Evolutionary conservation across 768 basidiomycete species (phyloP), one percentile per base, ranked within the genome.

Genomic region (Rhodosporidiobolus odoratus): DNA sequence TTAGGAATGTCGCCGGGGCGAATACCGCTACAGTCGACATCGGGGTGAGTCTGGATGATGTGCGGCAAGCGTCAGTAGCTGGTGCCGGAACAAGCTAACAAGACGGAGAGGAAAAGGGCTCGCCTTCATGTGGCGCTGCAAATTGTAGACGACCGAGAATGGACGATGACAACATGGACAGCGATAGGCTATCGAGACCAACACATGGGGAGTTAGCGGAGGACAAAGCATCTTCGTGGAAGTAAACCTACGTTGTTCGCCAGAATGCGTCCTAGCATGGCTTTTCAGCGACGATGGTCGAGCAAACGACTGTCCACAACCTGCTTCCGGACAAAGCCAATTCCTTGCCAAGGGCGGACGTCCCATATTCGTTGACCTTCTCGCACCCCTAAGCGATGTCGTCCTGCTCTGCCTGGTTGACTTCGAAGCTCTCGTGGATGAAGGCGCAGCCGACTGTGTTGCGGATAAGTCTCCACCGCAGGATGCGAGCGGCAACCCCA

Each of bases 51-150:
- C 57, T 58, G 38, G 10, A 12, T 7, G 25, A 38, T 2, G 23
- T 8, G 35, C n/a, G 10, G 34, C 8, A 4, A 34, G 32, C 4
- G 54, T 56, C 32, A 56, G 54, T 56, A 35, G 5, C 32, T n/a
- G n/a, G n/a, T n/a, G n/a, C n/a, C n/a, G n/a, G n/a, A n/a, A n/a
- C n/a, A 19, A 41, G 9, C 37, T 23, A 16, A 7, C 6, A 41
- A 16, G 38, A 40, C n/a, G 13, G 4, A n/a, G 9, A 16, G 38
- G 35, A 41, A 34, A 27, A 27, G 34, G 30, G 16, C 57, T 23
- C 38, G 41, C 57, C 57, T 58, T 58, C 57, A 58, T 58, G 57
- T 58, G 57, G 10, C 57, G 57, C 57, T 58, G 57, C 8, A 58
- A 40, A 40, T 58, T 58, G 57, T 58, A 58, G 17, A 58, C 25